A percentile compares a stretch with the other conserved stretches of the same genome.
Evolutionary conservation across 1,139 yeast genomes (phyloP).

Genomic region (Geotrichum candidum): DNA sequence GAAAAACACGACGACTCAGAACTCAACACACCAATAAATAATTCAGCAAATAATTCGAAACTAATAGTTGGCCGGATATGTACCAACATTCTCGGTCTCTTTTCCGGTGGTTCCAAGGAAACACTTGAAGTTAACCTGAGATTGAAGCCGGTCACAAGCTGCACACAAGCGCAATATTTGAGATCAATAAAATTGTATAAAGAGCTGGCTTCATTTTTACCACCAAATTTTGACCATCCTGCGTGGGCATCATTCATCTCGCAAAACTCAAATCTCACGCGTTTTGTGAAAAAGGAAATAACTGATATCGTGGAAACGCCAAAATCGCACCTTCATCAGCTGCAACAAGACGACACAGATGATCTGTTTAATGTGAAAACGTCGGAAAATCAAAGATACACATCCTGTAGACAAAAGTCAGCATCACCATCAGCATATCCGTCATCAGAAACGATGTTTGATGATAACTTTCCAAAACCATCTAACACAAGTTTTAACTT

Average conservation of each 20-base stretch:
- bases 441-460: background rate
- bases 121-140: slow-evolving; percentile 22
- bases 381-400: background rate
- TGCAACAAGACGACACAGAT: background rate
- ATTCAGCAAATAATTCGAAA: background rate
- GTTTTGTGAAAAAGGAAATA: slow-evolving; percentile 5
- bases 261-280: slow-evolving; percentile 8
- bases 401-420: background rate
- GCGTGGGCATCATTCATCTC: slow-evolving; percentile 24
- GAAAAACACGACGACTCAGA: background rate
- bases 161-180: slow-evolving; percentile 21
- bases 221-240: slow-evolving; percentile 24
- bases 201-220: slow-evolving; percentile 19
- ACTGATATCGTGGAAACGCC: background rate
- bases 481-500: background rate
- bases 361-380: background rate
- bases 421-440: slow-evolving; percentile 1
- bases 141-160: slow-evolving; percentile 22
- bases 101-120: slow-evolving; percentile 17
- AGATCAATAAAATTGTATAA: slow-evolving; percentile 21
- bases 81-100: slow-evolving; percentile 12
- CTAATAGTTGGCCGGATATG: slow-evolving; percentile 17
- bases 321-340: background rate
- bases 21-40: background rate
- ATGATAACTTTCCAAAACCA: background rate